These are phyloP conservation scores for Carex pumila DNA, from an alignment of 176 grass and related monocot genomes.

Conservation along the genomic window DNA sequence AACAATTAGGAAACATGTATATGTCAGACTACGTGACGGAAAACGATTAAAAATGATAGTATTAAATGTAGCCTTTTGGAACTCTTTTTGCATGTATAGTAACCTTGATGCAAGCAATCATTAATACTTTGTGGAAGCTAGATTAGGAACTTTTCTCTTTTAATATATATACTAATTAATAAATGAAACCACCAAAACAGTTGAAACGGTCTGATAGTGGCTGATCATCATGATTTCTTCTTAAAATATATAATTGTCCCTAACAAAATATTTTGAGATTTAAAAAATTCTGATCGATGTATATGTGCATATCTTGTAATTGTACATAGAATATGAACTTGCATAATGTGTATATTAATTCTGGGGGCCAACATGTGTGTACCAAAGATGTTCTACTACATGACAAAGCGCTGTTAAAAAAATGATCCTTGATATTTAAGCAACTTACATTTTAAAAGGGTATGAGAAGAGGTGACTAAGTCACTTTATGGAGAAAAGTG, in stretches of 20 bases:
- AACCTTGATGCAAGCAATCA: background rate
- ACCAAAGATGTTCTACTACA: background rate
- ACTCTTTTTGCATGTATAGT: background rate
- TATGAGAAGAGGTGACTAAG: background rate
- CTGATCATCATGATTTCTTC: background rate
- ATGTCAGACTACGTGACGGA: background rate
- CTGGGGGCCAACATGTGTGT: background rate
- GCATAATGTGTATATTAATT: background rate
- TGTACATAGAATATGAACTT: no score
- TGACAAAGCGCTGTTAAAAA: background rate
- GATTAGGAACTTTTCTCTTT: background rate
- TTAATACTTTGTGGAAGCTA: background rate
- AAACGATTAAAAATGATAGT: background rate
- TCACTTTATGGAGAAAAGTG: slow-evolving; percentile 3
- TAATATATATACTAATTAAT: background rate
- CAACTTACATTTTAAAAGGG: background rate
- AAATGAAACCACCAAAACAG: background rate
- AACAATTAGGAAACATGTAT: background rate
- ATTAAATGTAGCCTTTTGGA: background rate
- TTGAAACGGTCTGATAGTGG: background rate
- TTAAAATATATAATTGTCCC: no score
- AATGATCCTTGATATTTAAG: background rate
- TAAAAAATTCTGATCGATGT: no score
- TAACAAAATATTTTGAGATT: no score
- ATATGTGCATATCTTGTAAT: no score